Conservation (phyloP, 2,329 filamentous ascomycete species). For the Leptographium procerum region DNA sequence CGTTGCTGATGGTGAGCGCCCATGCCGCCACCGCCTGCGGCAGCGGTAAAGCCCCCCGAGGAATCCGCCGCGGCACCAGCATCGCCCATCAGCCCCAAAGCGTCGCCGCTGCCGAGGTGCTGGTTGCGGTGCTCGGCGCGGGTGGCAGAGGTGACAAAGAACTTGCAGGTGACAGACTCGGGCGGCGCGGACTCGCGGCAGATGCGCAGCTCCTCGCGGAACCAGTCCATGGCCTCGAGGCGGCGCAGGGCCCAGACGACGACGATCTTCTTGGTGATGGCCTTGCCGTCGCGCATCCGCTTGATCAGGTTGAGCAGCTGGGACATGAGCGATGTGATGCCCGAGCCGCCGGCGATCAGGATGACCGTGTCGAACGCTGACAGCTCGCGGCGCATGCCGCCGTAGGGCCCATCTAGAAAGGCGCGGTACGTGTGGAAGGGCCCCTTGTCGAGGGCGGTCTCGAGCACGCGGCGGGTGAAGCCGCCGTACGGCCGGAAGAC, state of each 20-base stretch:
- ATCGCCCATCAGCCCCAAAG: background rate
- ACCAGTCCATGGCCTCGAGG: constrained; percentile 94
- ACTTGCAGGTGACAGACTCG: constrained; percentile 83
- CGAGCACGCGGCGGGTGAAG: constrained; percentile 76
- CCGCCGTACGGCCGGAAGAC: constrained; percentile 88
- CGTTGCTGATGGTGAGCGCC: constrained; percentile 22
- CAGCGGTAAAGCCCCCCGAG: background rate
- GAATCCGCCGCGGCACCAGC: background rate
- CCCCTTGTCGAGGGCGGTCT: constrained; percentile 72
- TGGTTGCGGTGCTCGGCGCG: constrained; percentile 35
- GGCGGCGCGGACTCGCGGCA: constrained; percentile 82
- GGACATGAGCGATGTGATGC: constrained; percentile 86
- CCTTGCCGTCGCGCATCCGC: constrained; percentile 88
- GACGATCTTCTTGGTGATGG: constrained; percentile 79
- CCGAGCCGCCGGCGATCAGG: constrained; percentile 85
- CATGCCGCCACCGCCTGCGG: background rate
- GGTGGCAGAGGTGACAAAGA: constrained; percentile 78
- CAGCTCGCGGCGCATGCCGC: constrained; percentile 81
- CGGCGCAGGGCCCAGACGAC: constrained; percentile 91
- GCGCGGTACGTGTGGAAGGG: constrained; percentile 87
- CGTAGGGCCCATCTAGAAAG: constrained; percentile 89
- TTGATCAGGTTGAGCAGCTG: constrained; percentile 92
- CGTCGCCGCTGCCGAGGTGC: constrained; percentile 9
- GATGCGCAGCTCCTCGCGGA: constrained; percentile 85
- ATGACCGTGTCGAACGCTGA: constrained; percentile 90